Evolutionary conservation across 2,329 filamentous ascomycete genomes (phyloP), one percentile per base, ranked within the genome.

Genomic region (Calonectria naviculata): DNA sequence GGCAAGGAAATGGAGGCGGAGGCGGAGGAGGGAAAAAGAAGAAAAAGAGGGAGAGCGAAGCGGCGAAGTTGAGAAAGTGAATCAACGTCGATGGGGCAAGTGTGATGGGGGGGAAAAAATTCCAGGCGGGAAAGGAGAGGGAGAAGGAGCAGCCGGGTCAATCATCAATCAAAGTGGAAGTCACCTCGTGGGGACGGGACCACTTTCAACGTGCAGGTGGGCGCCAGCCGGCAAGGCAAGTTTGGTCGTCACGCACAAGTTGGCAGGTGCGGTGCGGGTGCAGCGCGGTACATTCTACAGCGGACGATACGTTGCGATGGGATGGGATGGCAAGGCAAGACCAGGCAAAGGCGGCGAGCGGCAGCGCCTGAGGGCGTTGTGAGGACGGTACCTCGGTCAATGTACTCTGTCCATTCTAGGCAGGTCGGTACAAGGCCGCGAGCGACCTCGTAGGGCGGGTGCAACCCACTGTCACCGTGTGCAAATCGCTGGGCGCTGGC

Each of bases 51-150:
- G 67, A 52, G 66, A 68, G 67, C 72, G 61, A 68, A 65, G 70
- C 74, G 60, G 73, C 73, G 70, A 71, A 61, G 47, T 63, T 74
- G 72, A 74, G 71, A 74, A 73, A 73, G 64, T 78, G 77, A 75
- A 76, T 72, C 70, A 77, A 74, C 70, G 72, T 75, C 73, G 68
- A 73, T 60, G 65, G 71, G 70, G 65, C 74, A 72, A 72, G 69
- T 75, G 76, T 71, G 73, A 72, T 76, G 73, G 76, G 75, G 75
- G 72, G 66, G 68, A 66, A 73, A 77, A 78, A 78, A 78, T 77
- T 74, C 73, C 74, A 70, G 74, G 71, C 74, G 77, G 77, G 78
- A 77, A 79, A 77, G 77, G 71, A 71, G 67, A 70, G 56, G 62
- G 70, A 75, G 75, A 76, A 78, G 71, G 71, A 76, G 70, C 65